phyloP scores from a whole-genome alignment of 768 basidiomycete species.

The Pleurotus platypus region DNA sequence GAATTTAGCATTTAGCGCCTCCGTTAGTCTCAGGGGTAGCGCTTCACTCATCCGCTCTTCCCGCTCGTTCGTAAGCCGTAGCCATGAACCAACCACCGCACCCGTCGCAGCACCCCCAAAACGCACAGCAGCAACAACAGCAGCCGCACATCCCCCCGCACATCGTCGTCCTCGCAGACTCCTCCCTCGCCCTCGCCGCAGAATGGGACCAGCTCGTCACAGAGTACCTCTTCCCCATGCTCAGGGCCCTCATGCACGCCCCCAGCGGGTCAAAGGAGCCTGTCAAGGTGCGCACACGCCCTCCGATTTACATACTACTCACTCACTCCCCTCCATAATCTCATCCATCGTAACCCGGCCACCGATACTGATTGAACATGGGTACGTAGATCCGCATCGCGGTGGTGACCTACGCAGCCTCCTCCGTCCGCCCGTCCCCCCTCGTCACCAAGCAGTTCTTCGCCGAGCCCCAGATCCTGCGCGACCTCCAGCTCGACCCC shows the following conservation, averaged over 20 bases:
- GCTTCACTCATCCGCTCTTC: no score
- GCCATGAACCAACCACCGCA: no score
- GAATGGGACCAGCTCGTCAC: conserved; percentile 47
- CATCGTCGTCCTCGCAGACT: conserved; percentile 51
- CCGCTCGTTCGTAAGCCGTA: no score
- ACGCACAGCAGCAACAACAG: no score
- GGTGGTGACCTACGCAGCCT: conserved; percentile 60
- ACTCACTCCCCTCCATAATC: no score
- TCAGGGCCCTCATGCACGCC: conserved; percentile 48
- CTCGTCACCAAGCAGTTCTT: conserved; percentile 60
- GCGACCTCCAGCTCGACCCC: conserved; percentile 42
- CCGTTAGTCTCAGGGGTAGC: no score
- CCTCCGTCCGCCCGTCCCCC: conserved; percentile 52
- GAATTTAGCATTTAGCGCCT: no score
- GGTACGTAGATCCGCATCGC: conserved; percentile 32
- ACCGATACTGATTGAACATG: conserved; percentile 1
- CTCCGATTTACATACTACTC: no score
- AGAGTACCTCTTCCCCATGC: conserved; percentile 47
- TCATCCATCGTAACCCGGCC: no score
- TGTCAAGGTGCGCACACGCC: conserved; percentile 26
- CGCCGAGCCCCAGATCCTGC: conserved; percentile 35
- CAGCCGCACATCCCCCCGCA: conserved; percentile 10
- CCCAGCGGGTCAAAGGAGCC: conserved; percentile 27
- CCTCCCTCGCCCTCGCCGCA: conserved; percentile 47
- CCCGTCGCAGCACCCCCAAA: no score